phyloP scores from a whole-genome alignment of 2,329 filamentous ascomycete species.

The Aspergillus flavus region DNA sequence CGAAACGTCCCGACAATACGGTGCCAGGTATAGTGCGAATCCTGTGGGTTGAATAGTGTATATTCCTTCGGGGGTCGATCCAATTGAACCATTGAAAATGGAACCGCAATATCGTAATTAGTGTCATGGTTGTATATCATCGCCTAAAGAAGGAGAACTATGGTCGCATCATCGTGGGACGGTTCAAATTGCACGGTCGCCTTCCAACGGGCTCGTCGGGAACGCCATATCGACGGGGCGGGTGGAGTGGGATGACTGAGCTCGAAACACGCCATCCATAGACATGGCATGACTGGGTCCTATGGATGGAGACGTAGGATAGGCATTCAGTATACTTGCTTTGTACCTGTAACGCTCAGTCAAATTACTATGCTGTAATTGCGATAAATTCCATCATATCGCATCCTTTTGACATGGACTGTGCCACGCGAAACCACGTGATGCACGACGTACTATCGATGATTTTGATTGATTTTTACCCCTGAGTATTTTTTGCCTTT shows the following conservation, averaged over 20 bases:
- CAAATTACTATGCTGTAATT: no score
- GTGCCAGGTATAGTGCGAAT: not conserved
- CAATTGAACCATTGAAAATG: no score
- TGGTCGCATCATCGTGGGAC: not conserved
- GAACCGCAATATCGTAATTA: no score
- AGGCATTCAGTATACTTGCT: not conserved
- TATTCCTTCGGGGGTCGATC: not conserved
- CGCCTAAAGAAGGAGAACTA: not conserved
- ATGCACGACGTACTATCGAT: no score
- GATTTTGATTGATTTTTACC: no score
- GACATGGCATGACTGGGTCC: not conserved
- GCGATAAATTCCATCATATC: no score
- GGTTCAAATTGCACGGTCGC: not conserved
- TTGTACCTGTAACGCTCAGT: not conserved
- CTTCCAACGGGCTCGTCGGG: not conserved
- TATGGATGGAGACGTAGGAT: not conserved
- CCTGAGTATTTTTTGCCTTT: no score
- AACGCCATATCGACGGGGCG: slow-evolving; percentile 1
- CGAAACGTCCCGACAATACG: not conserved
- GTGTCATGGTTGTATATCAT: not conserved
- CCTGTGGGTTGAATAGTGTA: not conserved
- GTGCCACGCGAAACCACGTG: no score
- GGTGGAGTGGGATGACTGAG: slow-evolving; percentile 8
- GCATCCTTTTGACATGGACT: no score
- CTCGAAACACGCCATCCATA: slow-evolving; percentile 3